Evolutionary conservation across 1,284 basidiomycete species (phyloP), one percentile per base, ranked within the genome.

Genomic region (Cryptococcus maquisensis): DNA sequence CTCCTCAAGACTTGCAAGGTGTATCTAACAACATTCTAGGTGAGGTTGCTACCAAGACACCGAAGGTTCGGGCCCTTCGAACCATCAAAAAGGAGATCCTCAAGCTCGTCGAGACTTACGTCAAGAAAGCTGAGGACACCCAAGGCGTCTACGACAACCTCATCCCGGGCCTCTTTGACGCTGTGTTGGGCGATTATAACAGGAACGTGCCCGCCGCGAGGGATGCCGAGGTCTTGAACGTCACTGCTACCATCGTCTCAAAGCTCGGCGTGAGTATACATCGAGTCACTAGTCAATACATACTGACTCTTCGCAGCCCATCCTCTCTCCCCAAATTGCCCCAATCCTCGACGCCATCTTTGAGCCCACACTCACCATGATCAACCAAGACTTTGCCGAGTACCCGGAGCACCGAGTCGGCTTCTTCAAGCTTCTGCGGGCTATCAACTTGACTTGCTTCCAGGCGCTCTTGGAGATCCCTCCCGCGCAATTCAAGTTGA

Each of bases 31-130:
- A 54, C n/a, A 32, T 55, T 45, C 13, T 47, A 90, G 92, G 94
- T 41, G 77, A 86, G 40, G 86, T 98, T 66, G 94, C 95, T 3
- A 98, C 96, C 26, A 96, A 96, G 79, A 98, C 95, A 3, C 95
- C 95, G 4, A 96, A 96, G 82, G 86, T 98, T 63, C 85, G 96
- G 61, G 87, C 91, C 59, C 79, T 98, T 56, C 83, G 96, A 52
- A 98, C 96, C 5, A 95, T 98, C 72, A 98, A 98, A 80, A 98
- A 98, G 80, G 96, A 99, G 77, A 93, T 98, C 49, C 78, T 99
- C 65, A 94, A 92, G 77, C 78, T 96, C 52, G 93, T 98, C 82
- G 96, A 98, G 77, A 98, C 92, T 1, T 98, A 98, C 77, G 89
- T 98, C 76, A 88, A 86, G 77, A 91, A 92, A 76, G 93, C 95